Conservation (phyloP, 371 early-diverging fungal genomes). For the Mortierella sp. region DNA sequence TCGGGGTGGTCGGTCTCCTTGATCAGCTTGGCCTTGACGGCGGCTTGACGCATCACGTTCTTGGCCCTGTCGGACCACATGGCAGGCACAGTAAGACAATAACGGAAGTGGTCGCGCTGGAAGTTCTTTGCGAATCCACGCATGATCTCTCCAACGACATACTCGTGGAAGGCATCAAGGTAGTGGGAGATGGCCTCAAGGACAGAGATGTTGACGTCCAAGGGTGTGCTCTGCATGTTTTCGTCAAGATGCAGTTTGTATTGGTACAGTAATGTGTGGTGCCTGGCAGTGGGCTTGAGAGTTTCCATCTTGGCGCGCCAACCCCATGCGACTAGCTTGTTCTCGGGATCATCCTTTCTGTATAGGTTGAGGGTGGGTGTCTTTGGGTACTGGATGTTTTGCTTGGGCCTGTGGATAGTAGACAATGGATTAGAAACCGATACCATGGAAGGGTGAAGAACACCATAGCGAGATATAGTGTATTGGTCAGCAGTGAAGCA, state of each 20-base stretch:
- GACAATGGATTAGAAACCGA: background rate
- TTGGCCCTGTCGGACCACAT: conserved; percentile 66
- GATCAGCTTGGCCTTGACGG: conserved; percentile 60
- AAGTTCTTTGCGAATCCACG: conserved; percentile 64
- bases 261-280: conserved; percentile 60
- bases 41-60: conserved; percentile 64
- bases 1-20: conserved; percentile 57
- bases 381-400: conserved; percentile 65
- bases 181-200: conserved; percentile 64
- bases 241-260: conserved; percentile 71
- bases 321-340: conserved; percentile 63
- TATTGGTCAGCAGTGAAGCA: background rate
- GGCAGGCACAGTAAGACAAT: conserved; percentile 66
- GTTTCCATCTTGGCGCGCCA: conserved; percentile 67
- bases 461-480: background rate
- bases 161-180: conserved; percentile 61
- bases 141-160: conserved; percentile 58
- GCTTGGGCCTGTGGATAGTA: conserved; percentile 58
- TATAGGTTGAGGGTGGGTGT: conserved; percentile 61
- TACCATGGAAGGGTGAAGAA: background rate
- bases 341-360: conserved; percentile 54
- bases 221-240: conserved; percentile 55
- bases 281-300: conserved; percentile 59
- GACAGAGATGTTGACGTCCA: conserved; percentile 59
- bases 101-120: conserved; percentile 59